A percentile compares a stretch with the other conserved stretches of the same genome.
These are phyloP conservation scores for Solanum pinnatisectum DNA, from an alignment of 257 asterid species.

Conservation along the genomic window DNA sequence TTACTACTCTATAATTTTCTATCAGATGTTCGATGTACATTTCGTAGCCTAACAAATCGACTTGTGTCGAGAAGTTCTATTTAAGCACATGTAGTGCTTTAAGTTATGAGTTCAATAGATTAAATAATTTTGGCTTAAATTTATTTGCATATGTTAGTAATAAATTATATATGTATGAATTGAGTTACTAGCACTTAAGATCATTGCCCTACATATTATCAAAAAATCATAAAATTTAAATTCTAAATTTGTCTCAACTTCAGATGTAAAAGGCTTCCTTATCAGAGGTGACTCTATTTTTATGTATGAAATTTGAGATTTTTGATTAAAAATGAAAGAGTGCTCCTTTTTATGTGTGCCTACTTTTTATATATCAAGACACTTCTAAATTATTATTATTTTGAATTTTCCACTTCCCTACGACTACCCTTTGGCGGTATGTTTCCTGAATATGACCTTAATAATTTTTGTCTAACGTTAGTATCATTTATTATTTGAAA, in stretches of 20 bases:
- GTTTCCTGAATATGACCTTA: neutral
- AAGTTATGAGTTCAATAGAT: neutral
- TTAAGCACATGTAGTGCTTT: neutral
- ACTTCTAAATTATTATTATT: no score
- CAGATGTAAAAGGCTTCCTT: neutral
- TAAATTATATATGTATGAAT: no score
- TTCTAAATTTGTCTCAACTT: neutral
- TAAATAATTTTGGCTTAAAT: neutral
- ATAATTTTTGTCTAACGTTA: neutral
- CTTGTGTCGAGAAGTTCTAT: neutral
- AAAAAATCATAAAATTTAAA: neutral
- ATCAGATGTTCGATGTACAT: neutral
- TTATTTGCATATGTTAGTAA: neutral
- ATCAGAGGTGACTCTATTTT: neutral
- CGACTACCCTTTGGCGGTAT: no score
- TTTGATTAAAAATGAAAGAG: rapidly evolving
- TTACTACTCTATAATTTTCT: neutral
- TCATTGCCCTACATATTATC: neutral
- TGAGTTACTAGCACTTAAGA: no score
- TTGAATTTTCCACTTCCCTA: neutral
- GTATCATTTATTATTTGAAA: neutral
- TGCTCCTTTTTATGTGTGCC: neutral
- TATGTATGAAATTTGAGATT: rapidly evolving
- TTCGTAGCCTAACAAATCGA: neutral
- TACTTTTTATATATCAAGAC: neutral